phyloP scores from a whole-genome alignment of 208 protist species.

The Porcisia hertigi region DNA sequence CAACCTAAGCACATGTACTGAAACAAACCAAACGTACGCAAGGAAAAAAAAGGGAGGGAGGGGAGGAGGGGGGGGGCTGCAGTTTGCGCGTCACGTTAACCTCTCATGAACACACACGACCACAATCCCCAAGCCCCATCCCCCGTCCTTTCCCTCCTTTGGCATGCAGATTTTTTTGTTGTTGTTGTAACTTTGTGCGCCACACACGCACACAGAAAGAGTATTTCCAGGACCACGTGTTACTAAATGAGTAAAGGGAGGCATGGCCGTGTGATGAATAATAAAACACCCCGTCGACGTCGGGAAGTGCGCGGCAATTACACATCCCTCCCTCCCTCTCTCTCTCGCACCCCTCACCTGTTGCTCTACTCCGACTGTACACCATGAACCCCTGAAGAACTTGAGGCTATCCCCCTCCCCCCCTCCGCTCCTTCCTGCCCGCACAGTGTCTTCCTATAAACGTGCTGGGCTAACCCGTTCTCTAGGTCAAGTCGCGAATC shows the following conservation, averaged over 20 bases:
- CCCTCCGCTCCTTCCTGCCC: background rate
- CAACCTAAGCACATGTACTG: background rate
- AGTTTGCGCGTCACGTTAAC: background rate
- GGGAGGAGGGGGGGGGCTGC: background rate
- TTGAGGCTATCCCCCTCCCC: background rate
- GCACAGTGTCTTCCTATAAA: background rate
- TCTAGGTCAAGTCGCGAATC: background rate
- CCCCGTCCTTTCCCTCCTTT: background rate
- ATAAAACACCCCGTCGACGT: too few relatives aligned
- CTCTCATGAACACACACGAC: background rate
- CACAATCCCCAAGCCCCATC: background rate
- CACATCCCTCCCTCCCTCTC: too few relatives aligned
- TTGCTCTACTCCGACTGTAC: too few relatives aligned
- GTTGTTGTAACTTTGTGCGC: too few relatives aligned
- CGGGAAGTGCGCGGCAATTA: too few relatives aligned
- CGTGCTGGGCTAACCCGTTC: background rate
- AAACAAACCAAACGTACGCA: background rate
- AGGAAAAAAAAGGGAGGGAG: background rate
- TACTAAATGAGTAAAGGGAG: too few relatives aligned
- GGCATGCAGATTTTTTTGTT: too few relatives aligned
- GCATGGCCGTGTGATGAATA: too few relatives aligned
- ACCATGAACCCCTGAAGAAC: too few relatives aligned
- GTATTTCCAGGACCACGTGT: too few relatives aligned
- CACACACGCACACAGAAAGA: too few relatives aligned
- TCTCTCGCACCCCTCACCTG: too few relatives aligned